A percentile compares a stretch with the other conserved stretches of the same genome.
Conservation (phyloP, 2,329 filamentous ascomycete genomes). For the Colletotrichum aenigma region DNA sequence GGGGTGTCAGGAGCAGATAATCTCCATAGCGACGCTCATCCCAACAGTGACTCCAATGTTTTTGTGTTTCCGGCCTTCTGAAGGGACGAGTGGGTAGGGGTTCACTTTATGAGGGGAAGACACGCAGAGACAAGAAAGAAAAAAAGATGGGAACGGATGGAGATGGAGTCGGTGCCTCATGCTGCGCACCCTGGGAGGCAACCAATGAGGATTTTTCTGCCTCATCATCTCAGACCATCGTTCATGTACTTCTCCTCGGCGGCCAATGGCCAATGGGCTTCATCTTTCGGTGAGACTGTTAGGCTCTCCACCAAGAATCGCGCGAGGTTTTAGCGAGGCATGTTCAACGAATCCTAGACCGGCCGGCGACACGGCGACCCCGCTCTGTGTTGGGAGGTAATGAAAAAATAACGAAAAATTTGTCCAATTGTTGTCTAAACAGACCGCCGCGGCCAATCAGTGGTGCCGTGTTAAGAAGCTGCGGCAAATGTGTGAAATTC, state of each 20-base stretch:
- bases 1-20: not conserved
- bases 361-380: not conserved
- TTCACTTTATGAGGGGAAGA: not conserved
- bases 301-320: not conserved
- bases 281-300: not conserved
- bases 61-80: not conserved
- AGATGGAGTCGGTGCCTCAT: not conserved
- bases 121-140: not conserved
- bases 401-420: not conserved
- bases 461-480: not conserved
- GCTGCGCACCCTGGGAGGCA: not conserved
- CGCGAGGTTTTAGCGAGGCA: not conserved
- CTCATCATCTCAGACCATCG: not conserved
- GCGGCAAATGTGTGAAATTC: not conserved
- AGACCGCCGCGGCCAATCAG: not conserved
- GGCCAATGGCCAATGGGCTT: not conserved
- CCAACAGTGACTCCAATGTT: not conserved
- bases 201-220: not conserved
- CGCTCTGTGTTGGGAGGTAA: not conserved
- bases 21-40: not conserved
- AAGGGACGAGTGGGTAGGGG: not conserved
- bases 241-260: not conserved
- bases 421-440: not conserved
- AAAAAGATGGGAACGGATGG: constrained; percentile 4
- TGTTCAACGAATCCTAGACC: not conserved